Percentiles rank a stretch among this genome's conserved stretches.
phyloP scores from a whole-genome alignment of 2,329 filamentous ascomycete genomes.

The Scolecobasidium constrictum region DNA sequence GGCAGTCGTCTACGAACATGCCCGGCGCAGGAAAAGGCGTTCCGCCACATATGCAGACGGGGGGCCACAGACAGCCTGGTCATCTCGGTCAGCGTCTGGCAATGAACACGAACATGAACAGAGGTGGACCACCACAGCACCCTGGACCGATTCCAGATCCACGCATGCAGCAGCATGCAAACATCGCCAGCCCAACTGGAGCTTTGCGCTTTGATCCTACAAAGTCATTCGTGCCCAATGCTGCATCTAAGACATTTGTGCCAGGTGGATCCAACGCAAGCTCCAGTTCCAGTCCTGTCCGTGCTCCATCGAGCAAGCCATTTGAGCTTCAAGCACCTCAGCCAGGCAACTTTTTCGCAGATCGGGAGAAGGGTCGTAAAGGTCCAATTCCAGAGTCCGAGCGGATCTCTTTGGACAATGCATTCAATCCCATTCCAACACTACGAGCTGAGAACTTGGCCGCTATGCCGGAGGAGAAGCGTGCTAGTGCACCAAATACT shows the following conservation, averaged over 20 bases:
- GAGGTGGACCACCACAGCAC: constrained; percentile 1
- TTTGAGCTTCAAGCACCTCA: neutral
- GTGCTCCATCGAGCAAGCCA: constrained; percentile 23
- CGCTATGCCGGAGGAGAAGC: constrained; percentile 36
- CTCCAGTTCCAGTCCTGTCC: constrained; percentile 59
- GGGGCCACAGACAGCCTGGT: neutral
- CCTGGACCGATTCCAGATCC: constrained; percentile 41
- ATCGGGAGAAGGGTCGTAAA: constrained; percentile 25
- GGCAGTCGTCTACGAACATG: neutral
- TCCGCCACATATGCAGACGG: neutral
- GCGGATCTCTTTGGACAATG: constrained; percentile 40
- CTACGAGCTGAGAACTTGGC: constrained; percentile 53
- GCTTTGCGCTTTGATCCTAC: constrained; percentile 16
- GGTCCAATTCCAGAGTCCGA: constrained; percentile 51
- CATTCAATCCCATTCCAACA: constrained; percentile 57
- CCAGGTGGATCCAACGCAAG: constrained; percentile 48
- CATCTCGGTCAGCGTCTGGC: constrained; percentile 7
- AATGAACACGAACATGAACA: neutral
- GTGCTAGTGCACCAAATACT: constrained; percentile 54
- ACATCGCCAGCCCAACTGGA: neutral
- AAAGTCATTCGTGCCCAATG: constrained; percentile 75
- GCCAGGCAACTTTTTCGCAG: constrained; percentile 42
- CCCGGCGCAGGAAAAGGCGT: neutral
- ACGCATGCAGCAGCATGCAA: constrained; percentile 54
- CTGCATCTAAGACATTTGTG: constrained; percentile 70